phyloP scores from a whole-genome alignment of 371 early-diverging fungal species.

The Sporodiniella umbellata region DNA sequence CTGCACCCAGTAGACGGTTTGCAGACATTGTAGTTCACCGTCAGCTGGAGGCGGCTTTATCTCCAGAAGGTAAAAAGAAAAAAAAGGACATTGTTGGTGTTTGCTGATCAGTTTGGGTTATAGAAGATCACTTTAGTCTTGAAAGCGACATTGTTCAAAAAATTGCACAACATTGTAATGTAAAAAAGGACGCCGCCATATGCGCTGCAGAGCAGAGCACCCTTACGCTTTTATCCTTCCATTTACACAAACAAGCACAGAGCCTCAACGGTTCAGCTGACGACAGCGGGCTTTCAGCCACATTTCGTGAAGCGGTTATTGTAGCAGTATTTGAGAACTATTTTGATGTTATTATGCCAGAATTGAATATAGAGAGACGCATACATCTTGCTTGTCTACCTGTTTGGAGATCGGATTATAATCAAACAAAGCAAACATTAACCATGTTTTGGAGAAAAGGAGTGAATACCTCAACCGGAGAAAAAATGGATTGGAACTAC shows the following conservation, averaged over 20 bases:
- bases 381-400: conserved; percentile 40
- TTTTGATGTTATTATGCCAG: conserved; percentile 59
- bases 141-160: conserved; percentile 38
- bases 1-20: conserved; percentile 91
- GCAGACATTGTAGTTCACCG: conserved; percentile 95
- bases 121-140: conserved; percentile 45
- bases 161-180: conserved; percentile 65
- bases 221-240: conserved; percentile 54
- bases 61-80: neutral
- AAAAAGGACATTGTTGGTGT: conserved; percentile 27
- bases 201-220: conserved; percentile 72
- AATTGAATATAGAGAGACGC: conserved; percentile 57
- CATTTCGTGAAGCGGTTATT: conserved; percentile 29
- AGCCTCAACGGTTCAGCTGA: conserved; percentile 8
- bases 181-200: conserved; percentile 61
- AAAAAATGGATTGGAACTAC: conserved; percentile 22
- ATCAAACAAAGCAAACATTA: conserved; percentile 30
- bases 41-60: conserved; percentile 37
- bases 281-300: conserved; percentile 16
- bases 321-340: conserved; percentile 38
- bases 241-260: conserved; percentile 24
- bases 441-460: conserved; percentile 53
- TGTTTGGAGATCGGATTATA: conserved; percentile 35
- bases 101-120: conserved; percentile 5
- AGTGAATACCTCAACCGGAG: conserved; percentile 34